A percentile compares a stretch with the other conserved stretches of the same genome.
Conservation (phyloP, 768 basidiomycete species). For the Phanerodontia chrysosporium region DNA sequence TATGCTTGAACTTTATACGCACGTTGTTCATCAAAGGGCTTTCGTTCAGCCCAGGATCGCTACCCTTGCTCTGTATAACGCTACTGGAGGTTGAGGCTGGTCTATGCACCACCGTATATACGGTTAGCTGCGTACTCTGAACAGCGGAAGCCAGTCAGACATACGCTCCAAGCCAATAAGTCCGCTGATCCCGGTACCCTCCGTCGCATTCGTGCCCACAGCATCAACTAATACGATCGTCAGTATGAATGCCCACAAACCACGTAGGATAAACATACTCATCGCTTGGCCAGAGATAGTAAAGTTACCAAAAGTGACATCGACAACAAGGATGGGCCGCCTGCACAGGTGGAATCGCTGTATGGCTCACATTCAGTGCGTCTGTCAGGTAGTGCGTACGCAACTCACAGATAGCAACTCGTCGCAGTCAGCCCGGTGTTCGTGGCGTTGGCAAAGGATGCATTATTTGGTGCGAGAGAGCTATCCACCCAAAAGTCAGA, state of each 20-base stretch:
- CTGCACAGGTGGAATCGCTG: conserved; percentile 13
- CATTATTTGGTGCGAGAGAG: background rate
- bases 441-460: background rate
- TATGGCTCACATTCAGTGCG: background rate
- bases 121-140: too few species aligned
- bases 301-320: conserved; percentile 10
- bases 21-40: conserved; percentile 3
- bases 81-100: background rate
- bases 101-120: too few species aligned
- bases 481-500: conserved; percentile 13
- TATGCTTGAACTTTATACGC: background rate
- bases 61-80: background rate
- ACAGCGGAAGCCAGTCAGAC: background rate
- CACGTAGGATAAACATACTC: conserved; percentile 2
- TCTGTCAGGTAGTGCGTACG: background rate
- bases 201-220: conserved; percentile 11
- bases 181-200: background rate
- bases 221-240: conserved; percentile 4
- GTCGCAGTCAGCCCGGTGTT: background rate
- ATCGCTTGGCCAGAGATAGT: conserved; percentile 9
- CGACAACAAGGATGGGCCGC: conserved; percentile 6
- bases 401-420: conserved; percentile 1
- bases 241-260: background rate
- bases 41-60: conserved; percentile 2
- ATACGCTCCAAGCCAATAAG: conserved; percentile 14